phyloP scores from a whole-genome alignment of 2,329 filamentous ascomycete species.

The Grosmannia serpens region DNA sequence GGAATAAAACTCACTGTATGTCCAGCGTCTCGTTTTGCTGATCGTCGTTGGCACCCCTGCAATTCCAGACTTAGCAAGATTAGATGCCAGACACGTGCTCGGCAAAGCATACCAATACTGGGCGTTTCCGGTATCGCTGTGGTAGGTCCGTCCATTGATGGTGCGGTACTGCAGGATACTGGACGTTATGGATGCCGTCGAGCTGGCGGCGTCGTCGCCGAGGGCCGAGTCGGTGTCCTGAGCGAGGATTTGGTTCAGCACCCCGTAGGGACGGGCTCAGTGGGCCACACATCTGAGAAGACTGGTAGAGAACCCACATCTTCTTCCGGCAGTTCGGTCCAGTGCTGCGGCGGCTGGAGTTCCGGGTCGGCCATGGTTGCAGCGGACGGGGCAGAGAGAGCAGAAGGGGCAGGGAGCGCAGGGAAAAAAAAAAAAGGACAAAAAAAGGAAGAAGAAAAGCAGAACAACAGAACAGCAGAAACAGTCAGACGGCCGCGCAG shows the following conservation, averaged over 20 bases:
- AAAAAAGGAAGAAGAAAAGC: too few species aligned
- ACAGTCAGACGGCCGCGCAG: too few species aligned
- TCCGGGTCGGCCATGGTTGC: slow-evolving; percentile 13
- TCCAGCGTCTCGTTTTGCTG: slow-evolving; percentile 21
- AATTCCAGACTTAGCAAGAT: background rate
- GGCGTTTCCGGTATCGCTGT: slow-evolving; percentile 15
- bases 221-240: slow-evolving; percentile 8
- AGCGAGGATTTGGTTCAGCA: background rate
- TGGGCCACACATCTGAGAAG: too few species aligned
- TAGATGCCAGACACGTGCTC: background rate
- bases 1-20: slow-evolving; percentile 13
- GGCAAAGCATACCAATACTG: slow-evolving; percentile 16
- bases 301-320: background rate
- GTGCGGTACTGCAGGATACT: slow-evolving; percentile 18
- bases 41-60: slow-evolving; percentile 18
- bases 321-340: background rate
- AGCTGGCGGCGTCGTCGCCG: slow-evolving; percentile 7
- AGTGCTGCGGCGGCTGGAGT: slow-evolving; percentile 3
- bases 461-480: too few species aligned
- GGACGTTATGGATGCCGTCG: slow-evolving; percentile 18
- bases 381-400: too few species aligned
- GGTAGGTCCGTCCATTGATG: slow-evolving; percentile 18
- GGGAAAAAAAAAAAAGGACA: too few species aligned
- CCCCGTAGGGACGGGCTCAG: background rate
- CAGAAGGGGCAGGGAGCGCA: too few species aligned